Evolutionary conservation across 2,329 filamentous ascomycete species (phyloP).

Genomic region (Paecilomyces fulvus): DNA sequence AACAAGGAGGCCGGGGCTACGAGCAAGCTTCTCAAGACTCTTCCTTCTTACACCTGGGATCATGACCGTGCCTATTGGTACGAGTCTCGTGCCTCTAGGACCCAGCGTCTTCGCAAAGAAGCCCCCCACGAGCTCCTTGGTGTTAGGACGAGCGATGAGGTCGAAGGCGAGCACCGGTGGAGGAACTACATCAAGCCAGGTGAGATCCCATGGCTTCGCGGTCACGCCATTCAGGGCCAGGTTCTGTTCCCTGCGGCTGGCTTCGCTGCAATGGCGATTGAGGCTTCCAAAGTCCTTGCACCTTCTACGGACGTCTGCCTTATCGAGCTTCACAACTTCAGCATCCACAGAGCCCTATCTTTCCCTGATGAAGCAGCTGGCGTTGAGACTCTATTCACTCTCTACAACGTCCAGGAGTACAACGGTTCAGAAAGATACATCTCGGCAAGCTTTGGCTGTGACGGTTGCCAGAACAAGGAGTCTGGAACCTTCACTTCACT

Average conservation of each 20-base stretch:
- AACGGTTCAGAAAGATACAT: neutral
- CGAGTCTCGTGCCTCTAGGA: conserved; percentile 4
- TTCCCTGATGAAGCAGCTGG: conserved; percentile 14
- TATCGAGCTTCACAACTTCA: conserved; percentile 15
- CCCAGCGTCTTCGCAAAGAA: conserved; percentile 16
- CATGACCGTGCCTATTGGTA: conserved; percentile 6
- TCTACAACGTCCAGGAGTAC: conserved; percentile 7
- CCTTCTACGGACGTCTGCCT: conserved; percentile 7
- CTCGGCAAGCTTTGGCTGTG: conserved; percentile 10
- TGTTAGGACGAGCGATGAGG: neutral
- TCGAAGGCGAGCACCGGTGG: neutral
- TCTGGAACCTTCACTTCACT: conserved; percentile 6
- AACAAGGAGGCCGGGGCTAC: neutral
- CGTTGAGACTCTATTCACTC: conserved; percentile 13
- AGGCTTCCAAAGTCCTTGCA: neutral
- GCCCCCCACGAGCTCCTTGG: neutral
- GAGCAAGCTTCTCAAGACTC: neutral
- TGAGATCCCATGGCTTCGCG: neutral
- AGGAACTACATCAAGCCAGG: neutral
- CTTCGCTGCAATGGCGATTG: neutral
- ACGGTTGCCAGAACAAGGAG: conserved; percentile 11
- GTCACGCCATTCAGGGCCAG: neutral
- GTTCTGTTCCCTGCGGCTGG: neutral
- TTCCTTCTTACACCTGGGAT: conserved; percentile 3
- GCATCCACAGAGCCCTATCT: conserved; percentile 16